Evolutionary conservation across 2,329 filamentous ascomycete genomes (phyloP).

Genomic region (Aspergillus glaucus): DNA sequence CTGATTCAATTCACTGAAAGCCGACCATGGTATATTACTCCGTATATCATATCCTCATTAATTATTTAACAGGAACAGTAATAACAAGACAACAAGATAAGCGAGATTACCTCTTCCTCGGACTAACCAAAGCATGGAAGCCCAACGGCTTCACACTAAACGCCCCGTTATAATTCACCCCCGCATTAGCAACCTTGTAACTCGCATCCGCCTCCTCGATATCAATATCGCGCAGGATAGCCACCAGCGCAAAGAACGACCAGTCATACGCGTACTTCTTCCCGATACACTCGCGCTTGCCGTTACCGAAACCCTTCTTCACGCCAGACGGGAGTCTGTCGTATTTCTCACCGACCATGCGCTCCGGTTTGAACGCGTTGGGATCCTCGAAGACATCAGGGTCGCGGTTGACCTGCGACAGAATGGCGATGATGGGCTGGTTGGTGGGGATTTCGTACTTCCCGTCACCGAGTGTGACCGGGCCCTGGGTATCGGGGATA

Average conservation of each 20-base stretch:
- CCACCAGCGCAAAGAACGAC: constrained; percentile 54
- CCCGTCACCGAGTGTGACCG: constrained; percentile 49
- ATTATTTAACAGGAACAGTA: not conserved
- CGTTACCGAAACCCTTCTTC: constrained; percentile 70
- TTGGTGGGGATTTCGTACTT: constrained; percentile 55
- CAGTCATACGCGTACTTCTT: constrained; percentile 70
- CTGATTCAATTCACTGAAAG: too few species aligned
- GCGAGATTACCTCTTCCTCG: not conserved
- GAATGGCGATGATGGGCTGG: constrained; percentile 47
- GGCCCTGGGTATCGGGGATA: constrained; percentile 38
- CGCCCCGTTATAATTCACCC: constrained; percentile 40
- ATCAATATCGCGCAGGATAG: constrained; percentile 65
- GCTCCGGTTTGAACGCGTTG: constrained; percentile 60
- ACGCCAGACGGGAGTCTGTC: constrained; percentile 56
- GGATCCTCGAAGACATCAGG: constrained; percentile 60
- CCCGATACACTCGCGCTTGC: constrained; percentile 64
- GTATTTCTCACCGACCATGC: constrained; percentile 66
- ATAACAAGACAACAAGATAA: not conserved
- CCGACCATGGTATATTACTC: not conserved
- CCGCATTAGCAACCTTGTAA: constrained; percentile 28
- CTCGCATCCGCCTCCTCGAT: constrained; percentile 55
- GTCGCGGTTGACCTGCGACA: constrained; percentile 58
- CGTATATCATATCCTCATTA: not conserved
- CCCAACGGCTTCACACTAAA: constrained; percentile 47
- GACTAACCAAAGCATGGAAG: not conserved